Base-by-base conservation (phyloP, 2,329 filamentous ascomycete species). In the Metarhizium guizhouense region DNA sequence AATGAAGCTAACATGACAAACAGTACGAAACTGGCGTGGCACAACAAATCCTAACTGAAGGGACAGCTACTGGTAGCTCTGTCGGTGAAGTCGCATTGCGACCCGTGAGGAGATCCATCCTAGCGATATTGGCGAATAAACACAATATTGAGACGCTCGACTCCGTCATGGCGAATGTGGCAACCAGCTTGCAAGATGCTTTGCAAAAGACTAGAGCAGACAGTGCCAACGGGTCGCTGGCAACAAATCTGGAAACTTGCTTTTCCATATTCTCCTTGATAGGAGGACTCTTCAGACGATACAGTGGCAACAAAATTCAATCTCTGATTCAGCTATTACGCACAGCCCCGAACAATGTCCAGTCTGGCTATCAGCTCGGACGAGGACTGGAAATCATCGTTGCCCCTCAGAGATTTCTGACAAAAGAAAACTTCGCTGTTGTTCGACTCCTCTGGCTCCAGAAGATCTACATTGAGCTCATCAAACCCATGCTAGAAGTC, bases 371-470 rank as follows among this genome's bases (percentile, higher is more conserved):
- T 52, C 64, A 66, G 7, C 68, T 80, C 49, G 74, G 73, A 1
- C 69, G 70, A 4, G 68, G 71, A 0, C 62, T 79, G 16, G 73
- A 77, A 30, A 67, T 71, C 52, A 63, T 79, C 8, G 70, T 77
- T 47, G 68, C 70, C 3, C 67, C 71, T 4, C 72, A 74, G 53
- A 63, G 64, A 2, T 65, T 69, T 34, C 66, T 79, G 1, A 67
- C 64, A 16, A 66, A 72, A 50, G 71, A 74, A 4, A 71, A 70
- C 58, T 76, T 74, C 55, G 75, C 74, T 4, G 59, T 73, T 2
- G 65, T 76, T 36, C 76, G 74, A 59, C 72, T 73, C 3, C 67
- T 80, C 1, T 76, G 74, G 72, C 66, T 71, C 57, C 79, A 81
- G 57, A 78, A 77, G 65, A 66, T 75, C 2, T 81, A 80, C 62